phyloP scores from a whole-genome alignment of 225 moss, liverwort and hornwort species.

The Physcomitrium patens region DNA sequence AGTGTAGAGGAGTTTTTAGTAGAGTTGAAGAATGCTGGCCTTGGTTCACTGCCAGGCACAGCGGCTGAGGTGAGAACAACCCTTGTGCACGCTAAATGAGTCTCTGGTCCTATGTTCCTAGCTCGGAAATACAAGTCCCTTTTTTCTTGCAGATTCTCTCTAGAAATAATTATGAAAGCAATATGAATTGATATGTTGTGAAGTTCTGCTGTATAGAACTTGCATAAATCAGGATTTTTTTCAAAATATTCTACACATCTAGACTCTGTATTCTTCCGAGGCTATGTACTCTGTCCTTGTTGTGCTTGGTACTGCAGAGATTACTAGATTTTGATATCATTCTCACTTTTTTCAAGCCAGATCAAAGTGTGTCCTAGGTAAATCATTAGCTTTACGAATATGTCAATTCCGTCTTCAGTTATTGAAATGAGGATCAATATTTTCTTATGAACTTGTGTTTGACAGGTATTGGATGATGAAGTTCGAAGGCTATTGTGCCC shows the following conservation, averaged over 20 bases:
- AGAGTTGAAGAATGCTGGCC: conserved; percentile 79
- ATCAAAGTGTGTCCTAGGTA: background rate
- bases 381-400: background rate
- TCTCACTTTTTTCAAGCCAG: background rate
- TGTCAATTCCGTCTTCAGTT: conserved; percentile 3
- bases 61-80: conserved; percentile 78
- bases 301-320: conserved; percentile 11
- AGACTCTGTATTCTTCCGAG: background rate
- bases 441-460: conserved; percentile 25
- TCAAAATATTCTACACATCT: background rate
- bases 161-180: conserved; percentile 13
- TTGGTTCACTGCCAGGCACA: conserved; percentile 90
- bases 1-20: conserved; percentile 73
- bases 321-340: background rate
- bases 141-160: background rate
- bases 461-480: conserved; percentile 81
- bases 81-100: conserved; percentile 2
- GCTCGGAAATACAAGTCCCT: background rate
- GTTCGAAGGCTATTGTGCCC: conserved; percentile 80
- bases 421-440: conserved; percentile 21
- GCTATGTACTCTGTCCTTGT: conserved; percentile 2
- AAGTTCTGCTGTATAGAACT: background rate
- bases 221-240: background rate
- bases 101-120: background rate
- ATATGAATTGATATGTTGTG: background rate